Evolutionary conservation across 2,329 filamentous ascomycete genomes (phyloP), one percentile per base, ranked within the genome.

Genomic region (Chaetomium sp.): DNA sequence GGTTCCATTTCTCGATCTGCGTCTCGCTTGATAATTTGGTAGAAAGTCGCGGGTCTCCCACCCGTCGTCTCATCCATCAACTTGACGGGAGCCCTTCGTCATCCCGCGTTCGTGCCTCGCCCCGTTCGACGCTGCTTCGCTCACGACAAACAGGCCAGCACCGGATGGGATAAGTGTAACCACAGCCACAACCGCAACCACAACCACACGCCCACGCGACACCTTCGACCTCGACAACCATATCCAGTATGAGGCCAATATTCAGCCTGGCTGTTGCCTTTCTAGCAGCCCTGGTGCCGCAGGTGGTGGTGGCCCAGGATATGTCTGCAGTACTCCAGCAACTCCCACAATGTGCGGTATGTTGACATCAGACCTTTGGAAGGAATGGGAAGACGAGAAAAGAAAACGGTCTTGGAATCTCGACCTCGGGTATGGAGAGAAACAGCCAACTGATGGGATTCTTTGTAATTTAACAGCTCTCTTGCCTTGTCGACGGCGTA

Each of bases 341-440:
- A 7, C 27, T 54, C 10, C 55, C 55, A 19, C 4, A 19, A 2
- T 57, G 55, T 19, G 55, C 55, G 55, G 54, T 56, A 53, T 45
- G 54, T 49, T 19, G 19, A 27, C 19, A 27, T 27, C 19, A 27
- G 19, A 27, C 19, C 19, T 27, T 27, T 27, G 11, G 9, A 12
- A 1, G 14, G 6, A 38, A 38, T 8, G 12, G 37, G 37, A 4
- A 38, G 37, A 38, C 8, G 37, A 38, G 6, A 14, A 42, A n/a
- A 42, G 40, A 42, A 2, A 9, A 40, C 37, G 37, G 37, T 6
- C 27, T 19, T 11, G 11, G 32, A n/a, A 9, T 11, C 19, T 14
- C 19, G 1, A 9, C 5, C 7, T 42, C 6, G 32, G n/a, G 37
- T 40, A 14, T 9, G 34, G n/a, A 5, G 10, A n/a, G 38, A 27